These are phyloP conservation scores for Hordeum marinum DNA, from an alignment of 176 grass and related monocot genomes.

Conservation along the genomic window DNA sequence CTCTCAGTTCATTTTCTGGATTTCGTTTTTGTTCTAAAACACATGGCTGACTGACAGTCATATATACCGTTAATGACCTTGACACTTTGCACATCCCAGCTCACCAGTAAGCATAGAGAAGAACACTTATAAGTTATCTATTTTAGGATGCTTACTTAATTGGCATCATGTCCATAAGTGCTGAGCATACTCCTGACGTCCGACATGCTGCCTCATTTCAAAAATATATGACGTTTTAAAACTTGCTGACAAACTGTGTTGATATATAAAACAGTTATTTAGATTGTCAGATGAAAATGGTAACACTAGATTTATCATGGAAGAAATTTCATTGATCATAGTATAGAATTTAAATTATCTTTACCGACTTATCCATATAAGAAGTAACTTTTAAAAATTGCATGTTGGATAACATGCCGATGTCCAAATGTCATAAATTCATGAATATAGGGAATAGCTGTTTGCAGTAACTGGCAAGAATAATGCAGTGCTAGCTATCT, in stretches of 20 bases:
- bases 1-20: background rate
- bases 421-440: background rate
- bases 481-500: background rate
- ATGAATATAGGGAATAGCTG: background rate
- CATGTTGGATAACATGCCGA: background rate
- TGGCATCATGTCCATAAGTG: background rate
- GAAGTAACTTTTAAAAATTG: background rate
- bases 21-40: conserved; percentile 13
- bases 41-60: background rate
- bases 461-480: background rate
- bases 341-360: background rate
- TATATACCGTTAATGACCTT: background rate
- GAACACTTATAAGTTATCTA: background rate
- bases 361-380: background rate
- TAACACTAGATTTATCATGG: background rate
- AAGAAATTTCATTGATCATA: background rate
- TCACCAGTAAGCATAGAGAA: background rate
- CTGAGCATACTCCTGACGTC: background rate
- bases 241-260: background rate
- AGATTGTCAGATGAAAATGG: background rate
- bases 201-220: background rate
- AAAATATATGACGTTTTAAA: background rate
- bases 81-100: background rate
- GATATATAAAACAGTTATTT: background rate
- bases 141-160: background rate